A percentile compares a stretch with the other conserved stretches of the same genome.
phyloP scores from a whole-genome alignment of 768 basidiomycete species.

The Podaxis sp. region DNA sequence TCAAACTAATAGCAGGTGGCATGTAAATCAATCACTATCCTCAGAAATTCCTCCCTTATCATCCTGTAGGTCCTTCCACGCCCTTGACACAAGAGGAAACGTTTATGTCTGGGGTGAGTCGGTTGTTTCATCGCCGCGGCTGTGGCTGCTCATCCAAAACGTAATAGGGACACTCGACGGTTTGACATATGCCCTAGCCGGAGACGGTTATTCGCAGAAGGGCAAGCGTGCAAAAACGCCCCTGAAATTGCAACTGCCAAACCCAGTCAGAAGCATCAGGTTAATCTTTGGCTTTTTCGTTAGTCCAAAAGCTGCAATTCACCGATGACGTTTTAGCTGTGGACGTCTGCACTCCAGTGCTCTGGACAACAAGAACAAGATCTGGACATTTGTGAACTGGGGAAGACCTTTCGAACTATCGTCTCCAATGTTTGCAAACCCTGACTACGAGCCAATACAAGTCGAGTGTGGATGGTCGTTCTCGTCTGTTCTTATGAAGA shows the following conservation, averaged over 20 bases:
- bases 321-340: slow-evolving; percentile 46
- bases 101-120: slow-evolving; percentile 80
- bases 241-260: slow-evolving; percentile 57
- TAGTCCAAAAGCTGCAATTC: slow-evolving; percentile 3
- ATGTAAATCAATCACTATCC: slow-evolving; percentile 50
- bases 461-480: slow-evolving; percentile 83
- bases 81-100: slow-evolving; percentile 71
- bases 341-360: slow-evolving; percentile 73
- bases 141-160: neutral
- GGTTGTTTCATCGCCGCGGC: neutral
- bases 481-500: slow-evolving; percentile 68
- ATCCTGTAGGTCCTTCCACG: slow-evolving; percentile 76
- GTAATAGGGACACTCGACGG: slow-evolving; percentile 62
- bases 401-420: slow-evolving; percentile 72
- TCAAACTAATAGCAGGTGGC: slow-evolving; percentile 77
- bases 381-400: slow-evolving; percentile 81
- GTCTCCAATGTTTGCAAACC: slow-evolving; percentile 47
- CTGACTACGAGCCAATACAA: slow-evolving; percentile 45
- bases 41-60: slow-evolving; percentile 7
- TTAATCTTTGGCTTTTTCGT: slow-evolving; percentile 26
- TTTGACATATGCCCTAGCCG: slow-evolving; percentile 32
- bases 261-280: slow-evolving; percentile 66
- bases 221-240: slow-evolving; percentile 53
- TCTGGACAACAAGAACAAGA: slow-evolving; percentile 53
- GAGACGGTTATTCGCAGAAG: slow-evolving; percentile 58